Conservation (phyloP, 306 rosid species). For the Nissolia schottii region DNA sequence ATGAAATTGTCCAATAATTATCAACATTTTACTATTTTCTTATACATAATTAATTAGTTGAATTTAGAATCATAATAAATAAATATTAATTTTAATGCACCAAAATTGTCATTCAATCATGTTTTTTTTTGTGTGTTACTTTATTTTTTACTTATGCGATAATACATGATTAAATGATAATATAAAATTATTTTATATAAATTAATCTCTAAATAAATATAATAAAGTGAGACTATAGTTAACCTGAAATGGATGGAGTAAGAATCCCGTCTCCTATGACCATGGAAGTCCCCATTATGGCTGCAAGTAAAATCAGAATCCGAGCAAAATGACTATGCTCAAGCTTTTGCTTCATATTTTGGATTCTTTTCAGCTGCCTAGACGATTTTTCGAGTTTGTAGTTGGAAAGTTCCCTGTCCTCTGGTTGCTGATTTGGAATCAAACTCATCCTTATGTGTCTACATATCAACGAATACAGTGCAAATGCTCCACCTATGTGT, state of each 20-base stretch:
- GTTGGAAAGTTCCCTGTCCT: conserved; percentile 60
- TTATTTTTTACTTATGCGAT: too few species aligned
- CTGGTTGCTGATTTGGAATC: conserved; percentile 68
- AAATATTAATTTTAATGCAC: too few species aligned
- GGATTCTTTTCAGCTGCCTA: conserved; percentile 35
- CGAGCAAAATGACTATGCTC: conserved; percentile 38
- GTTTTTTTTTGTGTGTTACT: too few species aligned
- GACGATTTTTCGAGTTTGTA: conserved; percentile 47
- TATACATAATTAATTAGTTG: background rate
- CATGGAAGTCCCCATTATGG: conserved; percentile 71
- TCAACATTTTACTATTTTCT: too few species aligned
- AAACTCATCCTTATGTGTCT: conserved; percentile 51
- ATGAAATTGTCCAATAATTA: too few species aligned
- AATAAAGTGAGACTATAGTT: background rate
- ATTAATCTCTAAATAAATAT: too few species aligned
- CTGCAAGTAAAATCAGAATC: conserved; percentile 38
- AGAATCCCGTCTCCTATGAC: conserved; percentile 85
- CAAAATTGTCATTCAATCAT: too few species aligned
- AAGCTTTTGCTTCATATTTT: conserved; percentile 34
- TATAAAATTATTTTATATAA: too few species aligned
- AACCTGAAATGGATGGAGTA: conserved; percentile 81
- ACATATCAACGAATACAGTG: conserved; percentile 62
- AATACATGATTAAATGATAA: too few species aligned
- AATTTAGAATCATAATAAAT: background rate
- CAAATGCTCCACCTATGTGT: conserved; percentile 66